Percentiles rank a stretch among this genome's conserved stretches.
Evolutionary conservation across 2,329 filamentous ascomycete species (phyloP).

Genomic region (Alternaria infectoria): DNA sequence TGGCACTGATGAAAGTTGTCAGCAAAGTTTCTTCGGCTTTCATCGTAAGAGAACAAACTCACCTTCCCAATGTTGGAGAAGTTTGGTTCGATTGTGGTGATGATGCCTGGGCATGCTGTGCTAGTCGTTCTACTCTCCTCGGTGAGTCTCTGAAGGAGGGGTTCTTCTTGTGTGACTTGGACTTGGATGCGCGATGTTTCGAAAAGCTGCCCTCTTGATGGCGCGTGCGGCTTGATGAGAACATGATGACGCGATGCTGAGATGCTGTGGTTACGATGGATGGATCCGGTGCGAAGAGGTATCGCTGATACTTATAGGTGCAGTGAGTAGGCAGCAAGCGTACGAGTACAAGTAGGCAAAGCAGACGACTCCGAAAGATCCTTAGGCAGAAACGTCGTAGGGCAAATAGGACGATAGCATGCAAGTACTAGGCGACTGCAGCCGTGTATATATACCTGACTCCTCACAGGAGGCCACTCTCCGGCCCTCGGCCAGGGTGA

Average conservation of each 20-base stretch:
- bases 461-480: slow-evolving; percentile 40
- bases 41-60: slow-evolving; percentile 14
- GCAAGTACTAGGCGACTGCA: slow-evolving; percentile 32
- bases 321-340: slow-evolving; percentile 39
- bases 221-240: slow-evolving; percentile 42
- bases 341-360: slow-evolving; percentile 34
- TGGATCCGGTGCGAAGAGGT: slow-evolving; percentile 19
- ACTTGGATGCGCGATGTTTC: slow-evolving; percentile 48
- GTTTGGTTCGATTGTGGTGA: slow-evolving; percentile 46
- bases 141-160: slow-evolving; percentile 46
- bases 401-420: slow-evolving; percentile 34
- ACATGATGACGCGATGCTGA: slow-evolving; percentile 38
- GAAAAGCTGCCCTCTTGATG: slow-evolving; percentile 46
- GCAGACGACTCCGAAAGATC: slow-evolving; percentile 21
- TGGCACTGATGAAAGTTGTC: slow-evolving; percentile 52
- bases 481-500: slow-evolving; percentile 32
- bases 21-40: slow-evolving; percentile 13
- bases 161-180: slow-evolving; percentile 47
- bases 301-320: slow-evolving; percentile 38
- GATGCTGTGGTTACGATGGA: background rate
- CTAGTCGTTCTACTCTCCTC: slow-evolving; percentile 43
- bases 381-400: slow-evolving; percentile 41
- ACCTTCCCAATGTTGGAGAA: slow-evolving; percentile 47
- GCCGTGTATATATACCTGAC: slow-evolving; percentile 43
- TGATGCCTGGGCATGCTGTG: slow-evolving; percentile 40